Base-by-base conservation (phyloP, 305 asterid species). In the Ilex paraguariensis region DNA sequence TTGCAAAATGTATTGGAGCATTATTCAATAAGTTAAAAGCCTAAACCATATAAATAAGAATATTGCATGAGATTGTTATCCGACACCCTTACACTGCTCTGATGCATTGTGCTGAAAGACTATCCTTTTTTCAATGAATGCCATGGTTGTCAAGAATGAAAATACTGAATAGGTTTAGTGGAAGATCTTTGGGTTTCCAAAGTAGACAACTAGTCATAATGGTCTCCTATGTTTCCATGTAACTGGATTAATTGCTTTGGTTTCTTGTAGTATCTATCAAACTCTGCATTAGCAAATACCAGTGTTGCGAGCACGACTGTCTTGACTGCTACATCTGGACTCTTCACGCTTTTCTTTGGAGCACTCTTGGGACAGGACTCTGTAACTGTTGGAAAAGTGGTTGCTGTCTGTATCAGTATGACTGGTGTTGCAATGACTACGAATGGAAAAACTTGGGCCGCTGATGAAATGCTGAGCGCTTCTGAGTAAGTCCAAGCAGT, bases 281-380 rank as follows among this genome's bases (percentile, higher is more conserved):
- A 82, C 70, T 85, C 91, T 46, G 91, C 96, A 48, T 72, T 85
- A 73, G 96, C 91, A 0, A 82, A 85, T 60, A 88, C 94, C 13
- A 88, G 96, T 69, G 95, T 88, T 48, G 88, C 96, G 11, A 88
- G 88, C 73, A 84, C 95, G 15, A 85, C 96, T 1, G 81, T 88
- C 69, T 72, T 88, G 78, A 83, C 94, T 56, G 85, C 96, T 5
- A 88, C 94, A 31, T 82, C 96, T 5, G 91, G 86, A 66, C 85
- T 88, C 65, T 85, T 88, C 81, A 88, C 96, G 0, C 96, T 88
- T 67, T 39, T 88, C 64, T 83, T 85, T 56, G 95, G 89, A 73
- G 87, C 91, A 28, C 62, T 83, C 31, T 66, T 79, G 11, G 86
- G 91, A 54, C 73, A 76, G 52, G 90, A 88, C 51, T 66, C 90